Percentiles rank a stretch among this genome's conserved stretches.
These are phyloP conservation scores for Phellopilus nigrolimitatus DNA, from an alignment of 1,284 basidiomycete genomes.

Conservation along the genomic window DNA sequence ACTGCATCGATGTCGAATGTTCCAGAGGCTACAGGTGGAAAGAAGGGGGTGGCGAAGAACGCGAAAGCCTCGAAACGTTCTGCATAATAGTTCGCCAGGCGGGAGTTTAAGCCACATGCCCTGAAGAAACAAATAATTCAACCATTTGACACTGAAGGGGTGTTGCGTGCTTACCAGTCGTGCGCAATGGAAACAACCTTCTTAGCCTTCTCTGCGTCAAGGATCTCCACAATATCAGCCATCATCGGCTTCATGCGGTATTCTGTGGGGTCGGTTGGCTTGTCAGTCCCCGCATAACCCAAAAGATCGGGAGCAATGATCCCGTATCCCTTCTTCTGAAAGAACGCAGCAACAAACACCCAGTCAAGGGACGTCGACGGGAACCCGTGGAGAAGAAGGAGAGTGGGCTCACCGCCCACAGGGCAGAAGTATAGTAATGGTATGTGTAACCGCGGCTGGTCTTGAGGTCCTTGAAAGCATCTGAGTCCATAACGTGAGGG, in stretches of 20 bases:
- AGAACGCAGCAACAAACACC: slow-evolving; percentile 26
- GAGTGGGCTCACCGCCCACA: slow-evolving; percentile 17
- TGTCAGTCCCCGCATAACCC: slow-evolving; percentile 24
- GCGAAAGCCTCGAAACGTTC: slow-evolving; percentile 27
- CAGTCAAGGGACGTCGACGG: slow-evolving; percentile 28
- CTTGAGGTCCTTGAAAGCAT: slow-evolving; percentile 30
- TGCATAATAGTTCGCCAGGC: slow-evolving; percentile 26
- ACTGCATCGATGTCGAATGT: slow-evolving; percentile 4
- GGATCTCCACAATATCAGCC: slow-evolving; percentile 26
- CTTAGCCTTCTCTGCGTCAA: slow-evolving; percentile 26
- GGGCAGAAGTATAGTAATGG: slow-evolving; percentile 30
- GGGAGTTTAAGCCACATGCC: slow-evolving; percentile 24
- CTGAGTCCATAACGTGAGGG: slow-evolving; percentile 29
- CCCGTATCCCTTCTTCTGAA: slow-evolving; percentile 23
- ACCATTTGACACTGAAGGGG: too few relatives aligned
- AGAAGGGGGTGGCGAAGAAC: slow-evolving; percentile 25
- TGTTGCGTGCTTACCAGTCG: slow-evolving; percentile 33
- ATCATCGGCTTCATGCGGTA: slow-evolving; percentile 16
- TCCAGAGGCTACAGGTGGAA: slow-evolving; percentile 11
- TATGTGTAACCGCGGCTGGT: slow-evolving; percentile 35
- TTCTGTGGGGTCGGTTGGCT: slow-evolving; percentile 17
- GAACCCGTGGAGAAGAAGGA: slow-evolving; percentile 30
- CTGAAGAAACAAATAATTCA: slow-evolving; percentile 13
- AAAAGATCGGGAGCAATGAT: slow-evolving; percentile 22
- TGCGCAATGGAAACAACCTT: slow-evolving; percentile 28